Evolutionary conservation across 2,329 filamentous ascomycete genomes (phyloP).

Genomic region (Penicillium crustosum): DNA sequence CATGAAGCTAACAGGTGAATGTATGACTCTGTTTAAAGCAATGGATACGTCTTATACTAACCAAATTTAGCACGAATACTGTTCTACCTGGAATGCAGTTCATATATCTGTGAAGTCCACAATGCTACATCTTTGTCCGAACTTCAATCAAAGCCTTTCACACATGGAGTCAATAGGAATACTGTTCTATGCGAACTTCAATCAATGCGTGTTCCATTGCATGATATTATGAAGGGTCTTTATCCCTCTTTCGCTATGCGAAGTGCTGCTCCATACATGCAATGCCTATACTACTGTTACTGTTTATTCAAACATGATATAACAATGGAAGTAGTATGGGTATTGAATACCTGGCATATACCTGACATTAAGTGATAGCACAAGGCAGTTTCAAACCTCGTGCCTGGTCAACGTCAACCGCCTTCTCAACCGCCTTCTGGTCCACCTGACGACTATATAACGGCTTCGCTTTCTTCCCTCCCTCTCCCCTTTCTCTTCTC

Average conservation of each 20-base stretch:
- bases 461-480: background rate
- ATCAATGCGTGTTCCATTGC: background rate
- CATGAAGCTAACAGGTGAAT: background rate
- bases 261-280: background rate
- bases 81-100: background rate
- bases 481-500: background rate
- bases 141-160: background rate
- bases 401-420: background rate
- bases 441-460: background rate
- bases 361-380: background rate
- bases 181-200: background rate
- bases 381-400: background rate
- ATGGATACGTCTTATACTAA: background rate
- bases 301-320: background rate
- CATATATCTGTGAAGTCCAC: background rate
- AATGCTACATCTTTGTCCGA: background rate
- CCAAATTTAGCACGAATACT: background rate
- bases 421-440: background rate
- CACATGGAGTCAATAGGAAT: background rate
- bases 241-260: background rate
- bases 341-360: background rate
- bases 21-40: background rate
- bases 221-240: background rate
- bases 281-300: background rate
- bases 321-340: background rate